These are phyloP conservation scores for Pseudopithomyces maydicus DNA, from an alignment of 2,329 filamentous ascomycete genomes.

Conservation along the genomic window DNA sequence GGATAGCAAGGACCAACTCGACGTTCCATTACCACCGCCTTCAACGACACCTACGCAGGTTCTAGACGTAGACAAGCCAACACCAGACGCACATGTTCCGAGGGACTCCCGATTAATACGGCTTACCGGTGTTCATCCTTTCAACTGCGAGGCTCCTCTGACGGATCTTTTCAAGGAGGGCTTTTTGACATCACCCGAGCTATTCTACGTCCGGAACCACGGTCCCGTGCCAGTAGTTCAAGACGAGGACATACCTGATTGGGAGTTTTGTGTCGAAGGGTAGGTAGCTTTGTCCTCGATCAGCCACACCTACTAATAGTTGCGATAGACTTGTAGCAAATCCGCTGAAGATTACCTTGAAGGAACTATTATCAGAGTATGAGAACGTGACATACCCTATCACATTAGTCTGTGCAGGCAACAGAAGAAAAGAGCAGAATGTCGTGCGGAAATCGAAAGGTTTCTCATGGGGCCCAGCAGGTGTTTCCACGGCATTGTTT, in stretches of 20 bases:
- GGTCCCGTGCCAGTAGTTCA: slow-evolving; percentile 77
- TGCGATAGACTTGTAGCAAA: slow-evolving; percentile 70
- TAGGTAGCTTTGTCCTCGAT: slow-evolving; percentile 22
- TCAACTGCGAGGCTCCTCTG: slow-evolving; percentile 86
- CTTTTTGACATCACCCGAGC: slow-evolving; percentile 82
- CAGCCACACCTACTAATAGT: slow-evolving; percentile 4
- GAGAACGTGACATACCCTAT: slow-evolving; percentile 85
- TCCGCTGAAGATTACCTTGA: slow-evolving; percentile 73
- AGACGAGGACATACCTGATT: slow-evolving; percentile 74
- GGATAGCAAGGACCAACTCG: slow-evolving; percentile 15
- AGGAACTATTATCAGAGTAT: slow-evolving; percentile 73
- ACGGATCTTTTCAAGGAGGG: slow-evolving; percentile 78
- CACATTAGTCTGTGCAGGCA: slow-evolving; percentile 90
- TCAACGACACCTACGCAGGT: slow-evolving; percentile 63
- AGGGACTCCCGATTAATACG: slow-evolving; percentile 82
- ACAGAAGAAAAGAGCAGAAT: slow-evolving; percentile 91
- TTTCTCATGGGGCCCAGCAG: slow-evolving; percentile 91
- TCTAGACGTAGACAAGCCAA: slow-evolving; percentile 77
- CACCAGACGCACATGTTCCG: slow-evolving; percentile 80
- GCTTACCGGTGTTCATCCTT: slow-evolving; percentile 86
- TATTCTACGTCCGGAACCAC: slow-evolving; percentile 94
- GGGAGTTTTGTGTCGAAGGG: slow-evolving; percentile 84
- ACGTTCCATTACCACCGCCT: slow-evolving; percentile 72
- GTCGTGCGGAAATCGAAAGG: slow-evolving; percentile 88
- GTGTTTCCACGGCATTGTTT: slow-evolving; percentile 84